phyloP scores from a whole-genome alignment of 1,139 yeast species.

The Taiozyma sp. region DNA sequence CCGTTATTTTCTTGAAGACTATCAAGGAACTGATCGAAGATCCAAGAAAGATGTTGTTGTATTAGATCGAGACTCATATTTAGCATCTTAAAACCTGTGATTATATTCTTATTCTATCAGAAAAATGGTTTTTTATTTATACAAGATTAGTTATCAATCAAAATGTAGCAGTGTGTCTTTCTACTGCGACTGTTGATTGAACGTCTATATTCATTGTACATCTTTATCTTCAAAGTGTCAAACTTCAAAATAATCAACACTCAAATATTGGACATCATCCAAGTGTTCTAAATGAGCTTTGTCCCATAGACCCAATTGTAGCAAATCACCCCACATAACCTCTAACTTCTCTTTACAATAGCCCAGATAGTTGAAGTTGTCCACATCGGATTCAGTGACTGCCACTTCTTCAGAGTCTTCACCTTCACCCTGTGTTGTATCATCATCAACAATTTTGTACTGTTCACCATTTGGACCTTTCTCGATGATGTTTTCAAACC shows the following conservation, averaged over 20 bases:
- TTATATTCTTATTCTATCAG: not conserved
- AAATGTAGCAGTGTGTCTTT: not conserved
- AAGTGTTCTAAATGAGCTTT: conserved; percentile 25
- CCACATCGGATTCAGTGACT: conserved; percentile 38
- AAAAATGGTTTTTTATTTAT: not conserved
- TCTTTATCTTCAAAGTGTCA: not conserved
- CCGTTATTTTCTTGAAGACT: conserved; percentile 93
- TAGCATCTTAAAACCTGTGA: not conserved
- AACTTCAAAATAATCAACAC: conserved; percentile 16
- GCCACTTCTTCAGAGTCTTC: conserved; percentile 18
- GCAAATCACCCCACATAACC: conserved; percentile 70
- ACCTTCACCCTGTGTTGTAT: conserved; percentile 11
- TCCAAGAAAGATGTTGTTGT: conserved; percentile 96
- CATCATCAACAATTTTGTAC: conserved; percentile 29
- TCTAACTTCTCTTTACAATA: conserved; percentile 75
- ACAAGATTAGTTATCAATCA: not conserved
- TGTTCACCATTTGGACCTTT: conserved; percentile 43
- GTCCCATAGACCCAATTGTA: conserved; percentile 53
- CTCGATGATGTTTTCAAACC: conserved; percentile 18
- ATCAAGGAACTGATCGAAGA: conserved; percentile 97
- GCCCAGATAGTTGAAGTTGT: conserved; percentile 72
- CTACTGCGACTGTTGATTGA: not conserved
- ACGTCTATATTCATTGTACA: not conserved
- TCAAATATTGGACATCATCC: conserved; percentile 22
- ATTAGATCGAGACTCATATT: conserved; percentile 26